Conservation (phyloP, 257 asterid genomes). For the Ligustrum vulgare region DNA sequence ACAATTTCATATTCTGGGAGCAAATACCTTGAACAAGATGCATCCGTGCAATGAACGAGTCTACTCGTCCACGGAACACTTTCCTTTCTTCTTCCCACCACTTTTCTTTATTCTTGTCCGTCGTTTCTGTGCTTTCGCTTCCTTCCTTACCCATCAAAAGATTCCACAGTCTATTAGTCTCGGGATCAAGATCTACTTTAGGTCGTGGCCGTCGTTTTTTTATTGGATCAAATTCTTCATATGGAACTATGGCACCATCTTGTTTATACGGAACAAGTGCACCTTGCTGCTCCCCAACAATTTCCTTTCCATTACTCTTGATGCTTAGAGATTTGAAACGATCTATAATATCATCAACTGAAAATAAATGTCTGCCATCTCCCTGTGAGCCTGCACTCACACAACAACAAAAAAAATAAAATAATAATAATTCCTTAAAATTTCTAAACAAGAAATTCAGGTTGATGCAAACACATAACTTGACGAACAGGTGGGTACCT, state of each 20-base stretch:
- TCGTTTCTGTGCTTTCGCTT: constrained; percentile 52
- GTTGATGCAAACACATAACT: constrained; percentile 15
- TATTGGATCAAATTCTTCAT: constrained; percentile 42
- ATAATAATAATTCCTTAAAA: not conserved
- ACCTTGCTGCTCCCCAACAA: constrained; percentile 30
- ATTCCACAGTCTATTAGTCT: constrained; percentile 82
- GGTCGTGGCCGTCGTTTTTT: constrained; percentile 67
- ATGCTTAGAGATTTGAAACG: constrained; percentile 46
- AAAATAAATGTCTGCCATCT: constrained; percentile 16
- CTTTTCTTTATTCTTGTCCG: constrained; percentile 54
- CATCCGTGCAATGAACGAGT: constrained; percentile 92
- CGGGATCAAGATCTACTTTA: constrained; percentile 91
- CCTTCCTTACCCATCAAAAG: constrained; percentile 79
- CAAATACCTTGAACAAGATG: constrained; percentile 90
- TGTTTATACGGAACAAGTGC: constrained; percentile 74
- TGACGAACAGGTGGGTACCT: constrained; percentile 42
- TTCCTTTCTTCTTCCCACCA: constrained; percentile 90
- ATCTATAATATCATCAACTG: constrained; percentile 44
- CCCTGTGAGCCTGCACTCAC: constrained; percentile 58
- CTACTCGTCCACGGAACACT: constrained; percentile 77
- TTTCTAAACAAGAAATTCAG: constrained; percentile 11
- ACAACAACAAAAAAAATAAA: constrained; percentile 12
- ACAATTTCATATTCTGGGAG: constrained; percentile 4
- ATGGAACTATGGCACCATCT: constrained; percentile 61
- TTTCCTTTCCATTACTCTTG: constrained; percentile 29